Evolutionary conservation across 2,329 filamentous ascomycete genomes (phyloP), one percentile per base, ranked within the genome.

Genomic region (Dendryphion nanum): DNA sequence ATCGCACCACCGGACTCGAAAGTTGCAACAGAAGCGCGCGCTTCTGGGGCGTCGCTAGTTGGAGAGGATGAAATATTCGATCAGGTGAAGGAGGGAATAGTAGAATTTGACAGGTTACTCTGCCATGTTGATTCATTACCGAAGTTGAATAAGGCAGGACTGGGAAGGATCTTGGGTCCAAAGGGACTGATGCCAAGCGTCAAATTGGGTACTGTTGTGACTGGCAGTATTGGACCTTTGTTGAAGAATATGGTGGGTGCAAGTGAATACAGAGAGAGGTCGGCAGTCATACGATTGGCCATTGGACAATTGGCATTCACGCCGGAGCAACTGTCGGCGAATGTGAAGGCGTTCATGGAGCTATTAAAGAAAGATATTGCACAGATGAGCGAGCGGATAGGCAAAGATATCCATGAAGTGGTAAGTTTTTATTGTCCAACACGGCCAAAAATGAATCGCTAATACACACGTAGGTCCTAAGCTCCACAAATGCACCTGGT

Each of bases 271-370:
- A 82, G 89, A 61, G 93, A 98, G 72, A 78, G 85, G 51, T 68
- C 83, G 50, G 93, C 89, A 13, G 87, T 93, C 19, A 80, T 98
- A 38, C 78, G 90, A 42, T 79, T 97, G 75, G 84, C 89, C n/a
- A 79, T 98, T 45, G 93, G 91, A 4, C 89, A 96, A 70, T 69
- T 98, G 60, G 85, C 81, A 1, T 95, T 95, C 69, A 87, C 88
- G 5, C 89, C 93, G 3, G 83, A 93, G 55, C 82, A 93, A 76
- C 70, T 98, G 69, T 80, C 84, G 61, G 81, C 81, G 48, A 98
- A 98, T 63, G 77, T 98, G 64, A 85, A 83, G 68, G 73, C 81
- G 17, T 81, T 95, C 45, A 74, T 97, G 57, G 77, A 77, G 16
- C 76, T 82, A 55, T 63, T 97, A 51, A 95, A 88, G 79, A 81